Base-by-base conservation (phyloP, 305 asterid species). In the Fraxinus ornus region DNA sequence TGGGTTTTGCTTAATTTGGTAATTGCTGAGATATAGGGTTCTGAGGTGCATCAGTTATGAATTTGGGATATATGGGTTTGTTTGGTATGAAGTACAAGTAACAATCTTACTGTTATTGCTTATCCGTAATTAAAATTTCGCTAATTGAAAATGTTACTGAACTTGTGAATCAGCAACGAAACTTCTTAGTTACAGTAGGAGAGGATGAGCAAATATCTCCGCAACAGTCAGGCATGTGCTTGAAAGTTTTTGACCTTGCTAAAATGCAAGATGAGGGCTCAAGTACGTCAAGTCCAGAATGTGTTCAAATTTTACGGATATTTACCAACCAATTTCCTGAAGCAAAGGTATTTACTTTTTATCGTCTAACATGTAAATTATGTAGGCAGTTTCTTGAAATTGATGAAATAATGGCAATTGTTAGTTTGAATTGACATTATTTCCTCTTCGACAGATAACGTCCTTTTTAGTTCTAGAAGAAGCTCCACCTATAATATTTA, bases 221-320 rank as follows among this genome's bases (percentile, higher is more conserved):
- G 2, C 98, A 92, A 84, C 90, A 88, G 83, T 90, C 97, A 7
- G 88, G 92, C 57, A 80, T 87, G 37, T 96, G 97, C 82, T 88
- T 96, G 57, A 96, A 96, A 90, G 93, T 96, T 83, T 96, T 92
- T 84, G 97, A 96, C 87, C 91, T 96, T 1, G 98, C 93, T 79
- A 96, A 92, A 89, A 91, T 86, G 87, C 94, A 90, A 79, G 92
- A 93, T 36, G 98, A 94, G 89, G 98, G 93, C 55, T 85, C 99
- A 28, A 91, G 94, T 89, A 75, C 94, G 57, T 90, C 95, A 8
- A 87, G 83, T 85, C 98, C 98, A 8, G 98, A 96, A 74, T 94
- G 98, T 80, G 80, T 95, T 84, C 98, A 93, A 82, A 96, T 91
- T 78, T 82, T 96, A 88, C 90, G 98, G 57, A 85, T 96, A 80